A percentile compares a stretch with the other conserved stretches of the same genome.
phyloP scores from a whole-genome alignment of 495 filamentous ascomycete genomes.

The Xylaria flabelliformis region DNA sequence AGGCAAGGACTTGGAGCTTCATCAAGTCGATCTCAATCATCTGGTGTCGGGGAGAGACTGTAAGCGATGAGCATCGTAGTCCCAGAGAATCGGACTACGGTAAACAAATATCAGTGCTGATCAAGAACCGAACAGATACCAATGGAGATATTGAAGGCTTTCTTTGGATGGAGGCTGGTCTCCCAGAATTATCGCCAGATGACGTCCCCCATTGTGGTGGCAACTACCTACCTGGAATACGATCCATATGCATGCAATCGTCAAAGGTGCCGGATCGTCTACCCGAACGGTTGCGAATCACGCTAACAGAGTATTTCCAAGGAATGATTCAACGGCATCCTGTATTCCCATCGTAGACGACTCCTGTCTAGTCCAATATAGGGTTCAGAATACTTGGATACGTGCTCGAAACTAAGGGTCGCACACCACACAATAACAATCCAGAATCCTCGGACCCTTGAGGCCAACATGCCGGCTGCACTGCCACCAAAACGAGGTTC shows the following conservation, averaged over 20 bases:
- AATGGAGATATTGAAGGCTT: slow-evolving; percentile 48
- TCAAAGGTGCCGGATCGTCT: not conserved
- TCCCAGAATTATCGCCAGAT: not conserved
- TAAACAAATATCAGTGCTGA: not conserved
- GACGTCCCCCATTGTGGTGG: slow-evolving; percentile 2
- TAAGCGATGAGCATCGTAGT: not conserved
- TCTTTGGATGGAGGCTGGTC: slow-evolving; percentile 40
- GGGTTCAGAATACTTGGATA: slow-evolving; percentile 28
- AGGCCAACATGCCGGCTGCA: not conserved
- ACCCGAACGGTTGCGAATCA: not conserved
- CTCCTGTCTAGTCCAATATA: slow-evolving; percentile 28
- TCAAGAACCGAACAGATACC: not conserved
- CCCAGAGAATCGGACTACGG: not conserved
- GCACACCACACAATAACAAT: not conserved
- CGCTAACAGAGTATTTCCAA: slow-evolving; percentile 24
- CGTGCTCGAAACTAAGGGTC: not conserved
- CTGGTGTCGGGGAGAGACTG: slow-evolving; percentile 12
- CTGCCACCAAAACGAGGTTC: not conserved
- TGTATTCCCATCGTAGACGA: slow-evolving; percentile 26
- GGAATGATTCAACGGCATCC: slow-evolving; percentile 24
- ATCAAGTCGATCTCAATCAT: not conserved
- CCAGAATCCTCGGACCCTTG: not conserved
- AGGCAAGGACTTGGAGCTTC: not conserved
- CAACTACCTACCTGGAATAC: not conserved
- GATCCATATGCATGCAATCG: not conserved